Evolutionary conservation across 1,139 yeast genomes (phyloP), one percentile per base, ranked within the genome.

Genomic region (Hansenula lynferdii): DNA sequence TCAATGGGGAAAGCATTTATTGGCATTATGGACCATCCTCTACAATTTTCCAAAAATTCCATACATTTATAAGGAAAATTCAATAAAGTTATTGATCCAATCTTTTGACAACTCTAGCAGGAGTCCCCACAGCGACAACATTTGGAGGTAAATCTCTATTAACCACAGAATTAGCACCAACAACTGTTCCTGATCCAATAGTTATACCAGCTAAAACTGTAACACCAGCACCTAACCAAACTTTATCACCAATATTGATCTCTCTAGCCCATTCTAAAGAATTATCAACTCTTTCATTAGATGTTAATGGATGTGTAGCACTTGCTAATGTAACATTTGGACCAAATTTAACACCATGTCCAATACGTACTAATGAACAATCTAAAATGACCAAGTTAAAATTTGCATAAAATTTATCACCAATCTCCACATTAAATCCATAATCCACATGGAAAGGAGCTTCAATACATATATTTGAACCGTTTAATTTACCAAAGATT

Each of bases 161-260:
- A 20, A 82, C 86, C 2, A 80, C 79, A 6, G 79, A 61, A 5
- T 85, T 86, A 7, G 89, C 85, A 7, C 81, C 90, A 35, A 82
- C 65, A 1, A 79, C 78, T 12, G 72, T 67, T 2, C 74, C 73
- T 28, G 75, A 72, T 8, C 89, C 89, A 37, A 82, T 70, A 1
- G 73, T 77, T 12, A 80, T 83, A 3, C 87, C 89, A 2, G 85
- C 84, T 38, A 81, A 59, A 7, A 82, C 67, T 1, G 65, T 63
- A 18, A 64, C 72, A 35, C 69, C 67, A 3, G 79, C 69, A 9
- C 85, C 85, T 34, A 82, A 62, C 90, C 90, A 82, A 15, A 77
- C 83, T 42, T 75, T 71, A 51, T 77, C 67, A 0, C 83, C 86
- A 21, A 82, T 77, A 2, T 59, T 64, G 23, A 82, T 70, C 4